A percentile compares a stretch with the other conserved stretches of the same genome.
Evolutionary conservation across 345 rosid species (phyloP).

Genomic region (Murraya koenigii): DNA sequence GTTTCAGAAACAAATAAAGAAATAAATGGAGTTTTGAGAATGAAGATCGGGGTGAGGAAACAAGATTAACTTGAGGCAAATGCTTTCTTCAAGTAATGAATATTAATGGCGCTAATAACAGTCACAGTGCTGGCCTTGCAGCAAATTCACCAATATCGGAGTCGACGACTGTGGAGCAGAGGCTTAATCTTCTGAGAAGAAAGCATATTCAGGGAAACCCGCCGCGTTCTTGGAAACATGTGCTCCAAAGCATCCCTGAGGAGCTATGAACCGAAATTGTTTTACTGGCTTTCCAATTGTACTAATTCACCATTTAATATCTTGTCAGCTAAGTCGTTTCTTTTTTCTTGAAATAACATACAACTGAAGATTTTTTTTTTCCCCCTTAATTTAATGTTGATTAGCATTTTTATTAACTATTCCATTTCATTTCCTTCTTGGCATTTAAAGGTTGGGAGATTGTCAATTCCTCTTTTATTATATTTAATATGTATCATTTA

Average conservation of each 20-base stretch:
- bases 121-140: background rate
- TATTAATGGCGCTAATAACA: slow-evolving; percentile 16
- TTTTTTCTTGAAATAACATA: no score
- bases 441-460: no score
- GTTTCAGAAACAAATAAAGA: slow-evolving; percentile 20
- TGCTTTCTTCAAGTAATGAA: slow-evolving; percentile 23
- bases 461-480: no score
- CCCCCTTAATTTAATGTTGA: no score
- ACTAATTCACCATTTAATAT: no score
- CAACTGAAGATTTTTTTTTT: no score
- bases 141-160: background rate
- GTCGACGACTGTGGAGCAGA: slow-evolving; percentile 27
- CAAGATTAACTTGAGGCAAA: slow-evolving; percentile 47
- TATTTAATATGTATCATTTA: no score
- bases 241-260: slow-evolving; percentile 43
- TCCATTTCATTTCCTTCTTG: no score
- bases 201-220: slow-evolving; percentile 13
- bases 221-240: slow-evolving; percentile 31
- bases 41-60: slow-evolving; percentile 41
- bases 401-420: no score
- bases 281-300: no score
- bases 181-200: slow-evolving; percentile 21
- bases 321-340: no score
- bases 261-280: slow-evolving; percentile 13
- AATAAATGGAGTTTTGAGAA: slow-evolving; percentile 31